Base-by-base conservation (phyloP, 2,329 filamentous ascomycete genomes). In the Niveomyces coronatus region DNA sequence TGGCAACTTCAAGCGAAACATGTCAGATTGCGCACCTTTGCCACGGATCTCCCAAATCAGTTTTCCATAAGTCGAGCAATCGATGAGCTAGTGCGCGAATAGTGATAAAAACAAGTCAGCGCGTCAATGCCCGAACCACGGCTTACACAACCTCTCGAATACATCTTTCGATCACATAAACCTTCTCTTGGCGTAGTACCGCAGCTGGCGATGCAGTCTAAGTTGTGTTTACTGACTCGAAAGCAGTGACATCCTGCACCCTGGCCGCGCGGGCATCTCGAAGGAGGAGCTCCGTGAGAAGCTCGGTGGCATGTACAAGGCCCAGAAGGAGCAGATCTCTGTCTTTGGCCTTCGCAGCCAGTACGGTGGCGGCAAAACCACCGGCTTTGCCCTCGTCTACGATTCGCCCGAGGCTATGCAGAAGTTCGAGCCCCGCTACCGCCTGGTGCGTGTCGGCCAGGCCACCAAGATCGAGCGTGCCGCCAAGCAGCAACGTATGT, bases 361-460 rank as follows among this genome's bases (percentile, higher is more conserved):
- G 68, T 98, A 84, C 67, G 91, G 91, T 89, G 91, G 91, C 65
- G 91, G 91, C 77, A 98, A 98, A 84, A 94, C 85, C 68, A 96
- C 89, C 53, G 91, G 91, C 60, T 98, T 98, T 66, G 91, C 87
- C 53, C 86, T 96, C 61, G 77, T 98, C 74, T 98, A 98, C 80
- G 91, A 98, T 72, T 94, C 85, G 53, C 74, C 79, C 63, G 91
- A 98, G 78, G 86, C 88, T 60, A 82, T 98, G 82, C 95, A 95
- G 85, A 96, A 96, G 74, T 98, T 96, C 70, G 91, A 98, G 81
- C 91, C 91, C 59, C 82, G 83, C 71, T 95, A 95, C 83, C 82
- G 91, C 70, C 80, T 95, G 57, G 79, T 98, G 67, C 81, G 91
- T 56, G 85, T 94, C 64, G 91, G 89, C 63, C 75, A 85, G 57